Evolutionary conservation across 2,329 filamentous ascomycete species (phyloP).

Genomic region (Nemania sp.): DNA sequence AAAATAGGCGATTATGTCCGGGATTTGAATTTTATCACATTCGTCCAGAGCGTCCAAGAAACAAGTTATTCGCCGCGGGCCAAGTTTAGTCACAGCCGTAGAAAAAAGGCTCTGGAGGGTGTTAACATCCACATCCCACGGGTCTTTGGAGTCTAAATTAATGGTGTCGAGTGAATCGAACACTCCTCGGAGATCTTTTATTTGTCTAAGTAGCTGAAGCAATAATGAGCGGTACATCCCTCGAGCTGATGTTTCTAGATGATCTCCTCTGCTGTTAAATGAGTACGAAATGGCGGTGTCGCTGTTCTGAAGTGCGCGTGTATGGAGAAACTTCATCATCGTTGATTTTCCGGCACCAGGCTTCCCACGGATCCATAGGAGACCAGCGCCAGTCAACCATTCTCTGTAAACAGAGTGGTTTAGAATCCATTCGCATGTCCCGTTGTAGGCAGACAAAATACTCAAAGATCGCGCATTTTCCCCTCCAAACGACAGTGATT

Average conservation of each 20-base stretch:
- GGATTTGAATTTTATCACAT: conserved; percentile 16
- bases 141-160: background rate
- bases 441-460: conserved; percentile 41
- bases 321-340: conserved; percentile 46
- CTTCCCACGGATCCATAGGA: conserved; percentile 50
- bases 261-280: conserved; percentile 51
- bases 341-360: conserved; percentile 49
- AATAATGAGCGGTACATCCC: conserved; percentile 58
- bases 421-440: conserved; percentile 39
- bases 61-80: background rate
- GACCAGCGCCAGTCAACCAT: conserved; percentile 37
- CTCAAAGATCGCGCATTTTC: conserved; percentile 47
- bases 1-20: conserved; percentile 19
- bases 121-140: conserved; percentile 1
- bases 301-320: conserved; percentile 21
- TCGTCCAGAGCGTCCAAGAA: conserved; percentile 28
- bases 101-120: background rate
- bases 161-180: conserved; percentile 1
- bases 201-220: conserved; percentile 46
- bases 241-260: conserved; percentile 47
- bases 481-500: conserved; percentile 46
- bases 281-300: conserved; percentile 45
- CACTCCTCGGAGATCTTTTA: conserved; percentile 41
- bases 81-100: background rate
- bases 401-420: conserved; percentile 45